Evolutionary conservation across 345 rosid genomes (phyloP), one percentile per base, ranked within the genome.

Genomic region (Psidium guajava): DNA sequence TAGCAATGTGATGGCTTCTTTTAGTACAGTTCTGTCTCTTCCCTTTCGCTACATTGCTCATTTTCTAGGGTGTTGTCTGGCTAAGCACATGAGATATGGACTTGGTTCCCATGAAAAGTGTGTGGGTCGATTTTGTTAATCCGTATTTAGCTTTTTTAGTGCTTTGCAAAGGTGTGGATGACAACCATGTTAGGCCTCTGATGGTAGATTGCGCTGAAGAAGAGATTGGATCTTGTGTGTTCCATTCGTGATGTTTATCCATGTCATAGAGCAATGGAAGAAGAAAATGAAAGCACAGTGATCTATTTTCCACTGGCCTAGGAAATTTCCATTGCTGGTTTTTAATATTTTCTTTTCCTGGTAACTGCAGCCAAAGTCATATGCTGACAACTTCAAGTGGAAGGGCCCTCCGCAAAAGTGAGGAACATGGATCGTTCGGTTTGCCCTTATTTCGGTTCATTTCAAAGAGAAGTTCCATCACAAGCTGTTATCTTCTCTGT

Each of bases 341-440:
- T 42, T 44, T 20, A 53, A 5, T 50, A 69, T 18, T 69, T 69
- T 69, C 14, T 69, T 84, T 83, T 83, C 52, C 27, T 74, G 56
- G 20, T 42, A 36, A 12, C 82, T 90, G 59, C 93, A 94, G 98
- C 88, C 88, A 3, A 94, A 95, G 90, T 89, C 97, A 13, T 96
- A 94, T 91, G 94, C 98, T n/a, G 98, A 94, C 87, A 96, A 96
- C 94, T 96, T 95, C 93, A 94, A 94, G 85, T 95, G 97, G 98
- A 96, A 93, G 90, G 97, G 98, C 87, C 90, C 90, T 3, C 92
- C 93, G 7, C 54, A 89, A 91, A 85, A 40, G 91, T 44, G 90
- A 91, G 51, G 87, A 52, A 53, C 87, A 84, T 56, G 90, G 88
- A 92, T 84, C 69, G 47, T 36, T 54, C 8, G n/a, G 80, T 36